Evolutionary conservation across 805 yeast species (phyloP).

Genomic region (Candida nonsorbophila): DNA sequence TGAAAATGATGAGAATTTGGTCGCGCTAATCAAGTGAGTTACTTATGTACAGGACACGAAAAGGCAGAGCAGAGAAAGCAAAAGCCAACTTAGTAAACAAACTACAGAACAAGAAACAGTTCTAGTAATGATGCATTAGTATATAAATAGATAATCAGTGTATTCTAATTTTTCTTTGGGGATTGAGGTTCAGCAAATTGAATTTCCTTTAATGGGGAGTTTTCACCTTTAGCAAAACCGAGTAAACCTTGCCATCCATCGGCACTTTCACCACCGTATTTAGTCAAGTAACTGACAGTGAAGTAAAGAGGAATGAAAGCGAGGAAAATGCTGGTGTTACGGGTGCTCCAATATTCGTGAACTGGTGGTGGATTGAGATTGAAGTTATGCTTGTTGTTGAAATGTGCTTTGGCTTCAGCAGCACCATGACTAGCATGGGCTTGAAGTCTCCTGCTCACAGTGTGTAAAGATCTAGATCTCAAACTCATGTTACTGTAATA

Average conservation of each 20-base stretch:
- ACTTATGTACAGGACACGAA: not conserved
- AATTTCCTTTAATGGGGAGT: conserved; percentile 32
- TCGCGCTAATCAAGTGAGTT: not conserved
- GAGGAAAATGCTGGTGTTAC: conserved; percentile 29
- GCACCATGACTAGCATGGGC: conserved; percentile 14
- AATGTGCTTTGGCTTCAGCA: conserved; percentile 18
- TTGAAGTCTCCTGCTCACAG: conserved; percentile 6
- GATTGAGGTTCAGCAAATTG: conserved; percentile 35
- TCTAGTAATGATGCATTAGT: conserved; percentile 1
- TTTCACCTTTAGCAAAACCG: conserved; percentile 30
- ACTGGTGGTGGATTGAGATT: conserved; percentile 40
- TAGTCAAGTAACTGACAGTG: conserved; percentile 29
- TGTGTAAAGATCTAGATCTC: too few species aligned
- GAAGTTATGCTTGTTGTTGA: conserved; percentile 38
- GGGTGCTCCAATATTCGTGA: conserved; percentile 40
- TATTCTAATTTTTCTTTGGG: conserved; percentile 1
- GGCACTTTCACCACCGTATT: conserved; percentile 18
- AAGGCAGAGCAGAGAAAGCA: too few species aligned
- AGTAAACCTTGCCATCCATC: conserved; percentile 27
- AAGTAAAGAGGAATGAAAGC: conserved; percentile 35
- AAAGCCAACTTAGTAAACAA: too few species aligned
- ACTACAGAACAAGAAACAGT: too few species aligned
- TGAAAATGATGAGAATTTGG: conserved; percentile 3
- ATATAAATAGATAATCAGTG: conserved; percentile 1
- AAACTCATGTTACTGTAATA: too few species aligned